phyloP scores from a whole-genome alignment of 495 filamentous ascomycete species.

The Filosporella fistucella region DNA sequence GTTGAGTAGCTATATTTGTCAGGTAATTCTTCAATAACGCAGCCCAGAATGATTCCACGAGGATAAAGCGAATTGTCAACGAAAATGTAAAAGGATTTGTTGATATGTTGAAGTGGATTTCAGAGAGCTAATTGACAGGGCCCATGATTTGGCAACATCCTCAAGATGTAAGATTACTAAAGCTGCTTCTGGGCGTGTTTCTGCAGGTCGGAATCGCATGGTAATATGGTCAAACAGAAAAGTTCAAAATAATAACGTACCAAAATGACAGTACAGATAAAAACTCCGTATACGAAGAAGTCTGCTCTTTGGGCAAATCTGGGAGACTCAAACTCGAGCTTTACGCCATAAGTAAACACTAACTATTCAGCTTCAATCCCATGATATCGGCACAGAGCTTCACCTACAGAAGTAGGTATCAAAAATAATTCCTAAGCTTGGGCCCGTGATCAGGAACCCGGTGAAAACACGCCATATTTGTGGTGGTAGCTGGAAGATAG shows the following conservation, averaged over 20 bases:
- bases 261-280: not conserved
- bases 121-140: too few species aligned
- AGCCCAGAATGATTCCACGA: not conserved
- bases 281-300: not conserved
- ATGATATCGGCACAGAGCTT: not conserved
- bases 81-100: not conserved
- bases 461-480: conserved; percentile 2
- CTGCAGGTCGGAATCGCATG: too few species aligned
- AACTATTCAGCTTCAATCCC: not conserved
- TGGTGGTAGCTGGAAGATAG: not conserved
- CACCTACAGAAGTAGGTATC: not conserved
- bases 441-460: not conserved
- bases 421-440: not conserved
- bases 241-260: too few species aligned
- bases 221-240: too few species aligned
- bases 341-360: not conserved
- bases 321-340: not conserved
- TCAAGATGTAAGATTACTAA: too few species aligned
- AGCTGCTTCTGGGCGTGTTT: too few species aligned
- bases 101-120: too few species aligned
- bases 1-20: not conserved
- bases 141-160: too few species aligned
- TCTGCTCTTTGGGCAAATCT: conserved; percentile 4
- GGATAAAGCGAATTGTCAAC: not conserved
- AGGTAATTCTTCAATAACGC: not conserved